Percentiles rank a stretch among this genome's conserved stretches.
Conservation (phyloP, 805 yeast genomes). For the Cyberlindnera meyerae region DNA sequence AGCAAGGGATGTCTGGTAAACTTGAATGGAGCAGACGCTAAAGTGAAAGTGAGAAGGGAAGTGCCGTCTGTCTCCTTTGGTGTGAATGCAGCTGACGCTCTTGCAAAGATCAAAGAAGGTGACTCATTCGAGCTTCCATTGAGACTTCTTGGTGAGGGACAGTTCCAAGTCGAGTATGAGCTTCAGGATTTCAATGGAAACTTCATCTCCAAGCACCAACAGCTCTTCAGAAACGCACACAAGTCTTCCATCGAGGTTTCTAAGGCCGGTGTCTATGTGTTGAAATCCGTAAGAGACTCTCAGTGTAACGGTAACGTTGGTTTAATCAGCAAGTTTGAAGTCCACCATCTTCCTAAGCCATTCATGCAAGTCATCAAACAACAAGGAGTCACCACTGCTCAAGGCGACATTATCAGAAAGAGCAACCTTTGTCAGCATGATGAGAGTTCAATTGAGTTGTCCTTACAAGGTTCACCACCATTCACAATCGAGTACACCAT, state of each 20-base stretch:
- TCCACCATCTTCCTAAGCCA: conserved; percentile 45
- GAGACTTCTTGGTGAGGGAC: conserved; percentile 51
- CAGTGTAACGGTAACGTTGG: conserved; percentile 46
- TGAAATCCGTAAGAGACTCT: conserved; percentile 43
- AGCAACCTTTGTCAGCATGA: conserved; percentile 43
- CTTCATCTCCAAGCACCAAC: conserved; percentile 21
- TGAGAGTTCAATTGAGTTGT: conserved; percentile 45
- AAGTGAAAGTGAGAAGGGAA: conserved; percentile 63
- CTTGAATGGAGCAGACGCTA: conserved; percentile 56
- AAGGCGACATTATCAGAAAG: conserved; percentile 28
- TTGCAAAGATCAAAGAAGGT: conserved; percentile 55
- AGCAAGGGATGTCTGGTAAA: conserved; percentile 75
- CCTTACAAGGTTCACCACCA: conserved; percentile 56
- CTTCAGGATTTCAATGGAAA: conserved; percentile 28
- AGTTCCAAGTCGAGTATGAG: conserved; percentile 38
- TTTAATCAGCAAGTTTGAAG: conserved; percentile 30
- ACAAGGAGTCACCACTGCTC: conserved; percentile 21
- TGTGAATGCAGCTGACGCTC: conserved; percentile 31
- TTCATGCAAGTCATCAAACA: conserved; percentile 34
- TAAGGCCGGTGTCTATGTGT: conserved; percentile 44
- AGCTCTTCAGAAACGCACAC: conserved; percentile 17
- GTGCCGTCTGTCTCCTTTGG: conserved; percentile 55
- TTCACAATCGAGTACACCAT: conserved; percentile 68
- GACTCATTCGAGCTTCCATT: conserved; percentile 55
- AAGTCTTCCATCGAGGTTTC: conserved; percentile 34